These are phyloP conservation scores for Fonsecaea multimorphosa DNA, from an alignment of 2,329 filamentous ascomycete species.

Conservation along the genomic window DNA sequence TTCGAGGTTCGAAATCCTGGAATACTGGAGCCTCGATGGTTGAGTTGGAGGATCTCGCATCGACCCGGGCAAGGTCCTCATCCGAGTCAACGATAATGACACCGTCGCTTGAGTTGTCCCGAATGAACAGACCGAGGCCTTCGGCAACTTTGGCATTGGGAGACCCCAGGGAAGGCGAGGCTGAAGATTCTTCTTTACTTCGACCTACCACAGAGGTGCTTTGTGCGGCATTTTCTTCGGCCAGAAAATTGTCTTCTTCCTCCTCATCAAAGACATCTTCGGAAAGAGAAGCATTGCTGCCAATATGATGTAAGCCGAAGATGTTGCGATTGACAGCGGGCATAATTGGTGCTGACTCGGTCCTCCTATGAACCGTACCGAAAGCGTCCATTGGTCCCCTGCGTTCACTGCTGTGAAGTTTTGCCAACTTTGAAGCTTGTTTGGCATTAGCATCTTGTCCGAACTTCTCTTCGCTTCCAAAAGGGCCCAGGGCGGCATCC, in stretches of 20 bases:
- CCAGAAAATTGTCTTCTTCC: conserved; percentile 57
- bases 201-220: neutral
- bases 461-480: conserved; percentile 69
- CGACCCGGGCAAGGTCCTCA: conserved; percentile 31
- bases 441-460: conserved; percentile 41
- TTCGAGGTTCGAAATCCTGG: conserved; percentile 42
- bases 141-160: conserved; percentile 33
- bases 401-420: conserved; percentile 60
- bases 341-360: conserved; percentile 58
- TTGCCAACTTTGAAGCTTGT: conserved; percentile 47
- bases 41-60: conserved; percentile 39
- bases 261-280: conserved; percentile 59
- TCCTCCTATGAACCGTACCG: conserved; percentile 49
- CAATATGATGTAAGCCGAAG: conserved; percentile 48
- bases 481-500: conserved; percentile 89
- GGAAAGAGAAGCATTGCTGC: conserved; percentile 48
- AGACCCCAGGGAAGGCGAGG: conserved; percentile 21
- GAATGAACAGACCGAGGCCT: conserved; percentile 36
- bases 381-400: conserved; percentile 46
- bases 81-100: conserved; percentile 39
- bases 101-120: conserved; percentile 26
- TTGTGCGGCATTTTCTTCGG: conserved; percentile 37
- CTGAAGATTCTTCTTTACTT: neutral
- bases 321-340: conserved; percentile 54
- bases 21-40: conserved; percentile 38